Base-by-base conservation (phyloP, 768 basidiomycete genomes). In the Panus rudis region DNA sequence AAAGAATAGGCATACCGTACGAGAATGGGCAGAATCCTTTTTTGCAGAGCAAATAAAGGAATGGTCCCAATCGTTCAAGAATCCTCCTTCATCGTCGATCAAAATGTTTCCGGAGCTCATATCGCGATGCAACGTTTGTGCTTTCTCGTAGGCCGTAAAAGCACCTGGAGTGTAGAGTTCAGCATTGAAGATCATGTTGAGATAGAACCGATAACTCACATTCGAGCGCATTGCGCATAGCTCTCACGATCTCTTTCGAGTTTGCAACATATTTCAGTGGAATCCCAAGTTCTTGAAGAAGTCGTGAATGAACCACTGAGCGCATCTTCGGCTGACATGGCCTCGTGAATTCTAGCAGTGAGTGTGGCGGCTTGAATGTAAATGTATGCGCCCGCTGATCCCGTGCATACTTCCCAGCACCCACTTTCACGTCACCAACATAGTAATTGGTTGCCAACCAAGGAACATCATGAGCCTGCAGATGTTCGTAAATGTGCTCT, bases 51-150 rank as follows among this genome's bases (percentile, higher is more conserved):
- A 6, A 6, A 8, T 17, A 7, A 35, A 35, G 6, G 8, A 8
- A 20, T 22, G 24, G 12, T 46, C 45, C 39, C 45, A 46, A 25
- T 46, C 45, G 19, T 41, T 46, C 31, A 46, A 22, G 3, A 46
- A 1, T 13, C 45, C 45, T 13, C 30, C 40, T 19, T 33, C 33
- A 14, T 17, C 10, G 6, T 17, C 33, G 10, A 41, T 19, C 39
- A 46, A 35, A 3, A 41, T 24, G 39, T 41, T 46, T 30, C n/a
- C 32, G 6, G 37, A 13, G 16, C 39, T 46, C 4, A 46, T 7
- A n/a, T 46, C 45, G 6, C 45, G 33, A 26, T 41, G 45, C 2
- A 27, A 11, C 3, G 33, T 13, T 11, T 19, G 14, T 3, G 27
- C 13, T 22, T 27, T 2, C 16, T 24, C 27, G 24, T 34, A 31